Evolutionary conservation across 192 early-diverging fungal genomes (phyloP).

Genomic region (Coemansia sp.): DNA sequence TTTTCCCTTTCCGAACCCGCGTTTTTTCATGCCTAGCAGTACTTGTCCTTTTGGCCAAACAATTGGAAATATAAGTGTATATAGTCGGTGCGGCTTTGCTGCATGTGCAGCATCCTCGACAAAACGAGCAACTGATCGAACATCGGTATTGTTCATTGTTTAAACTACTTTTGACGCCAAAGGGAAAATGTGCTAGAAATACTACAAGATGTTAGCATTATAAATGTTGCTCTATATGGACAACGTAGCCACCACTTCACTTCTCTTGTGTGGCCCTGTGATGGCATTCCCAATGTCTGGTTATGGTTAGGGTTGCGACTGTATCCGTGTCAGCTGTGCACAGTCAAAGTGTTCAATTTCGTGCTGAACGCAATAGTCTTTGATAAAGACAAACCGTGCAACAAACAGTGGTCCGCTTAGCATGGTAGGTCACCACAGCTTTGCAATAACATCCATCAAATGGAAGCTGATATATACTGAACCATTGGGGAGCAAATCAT

Average conservation of each 20-base stretch:
- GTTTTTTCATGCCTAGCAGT: slow-evolving; percentile 77
- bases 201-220: neutral
- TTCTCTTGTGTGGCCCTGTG: neutral
- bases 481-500: slow-evolving; percentile 69
- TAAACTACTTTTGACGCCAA: neutral
- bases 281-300: neutral
- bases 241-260: neutral
- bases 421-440: slow-evolving; percentile 46
- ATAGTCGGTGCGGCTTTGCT: slow-evolving; percentile 31
- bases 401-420: slow-evolving; percentile 22
- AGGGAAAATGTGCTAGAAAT: neutral
- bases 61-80: slow-evolving; percentile 49
- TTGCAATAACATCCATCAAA: slow-evolving; percentile 56
- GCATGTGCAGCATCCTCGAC: slow-evolving; percentile 32
- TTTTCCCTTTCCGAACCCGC: slow-evolving; percentile 68
- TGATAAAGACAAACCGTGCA: slow-evolving; percentile 30
- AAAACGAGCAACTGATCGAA: slow-evolving; percentile 34
- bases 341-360: slow-evolving; percentile 10
- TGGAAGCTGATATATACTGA: slow-evolving; percentile 55
- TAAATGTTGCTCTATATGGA: neutral
- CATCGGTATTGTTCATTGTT: neutral
- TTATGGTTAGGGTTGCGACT: slow-evolving; percentile 7
- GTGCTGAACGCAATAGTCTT: slow-evolving; percentile 10
- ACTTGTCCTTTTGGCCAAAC: slow-evolving; percentile 32
- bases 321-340: slow-evolving; percentile 3